Base-by-base conservation (phyloP, 176 grass and related monocot genomes). In the Rhipidocladum racemiflorum region DNA sequence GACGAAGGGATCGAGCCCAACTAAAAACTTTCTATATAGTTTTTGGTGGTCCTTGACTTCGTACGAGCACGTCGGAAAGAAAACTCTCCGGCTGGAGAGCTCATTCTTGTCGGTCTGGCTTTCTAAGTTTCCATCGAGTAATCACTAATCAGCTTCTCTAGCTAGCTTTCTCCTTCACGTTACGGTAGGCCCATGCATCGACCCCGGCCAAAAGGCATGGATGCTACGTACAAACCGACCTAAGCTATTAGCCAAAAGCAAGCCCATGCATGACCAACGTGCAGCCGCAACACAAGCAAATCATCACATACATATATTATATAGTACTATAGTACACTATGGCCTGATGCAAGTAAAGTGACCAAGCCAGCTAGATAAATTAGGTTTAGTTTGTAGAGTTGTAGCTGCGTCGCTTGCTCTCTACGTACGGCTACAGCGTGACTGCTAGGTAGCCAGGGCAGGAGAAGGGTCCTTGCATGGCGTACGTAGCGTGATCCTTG, bases 21-120 rank as follows among this genome's bases (percentile, higher is more conserved):
- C 75, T 29, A 63, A 83, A 62, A 79, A 44, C 69, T 80, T 74
- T 67, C 20, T 67, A 15, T 79, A 64, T 68, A 88, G 54, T 79
- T 54, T 57, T 74, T 13, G 27, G 81, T 84, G 75, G 81, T 84
- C 75, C 74, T 88, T 73, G 46, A 30, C 80, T 57, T 79, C 1
- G 48, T 30, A 73, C 68, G 48, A 39, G n/a, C 81, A 59, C 75
- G 23, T 84, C 62, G 74, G 59, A 83, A 88, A 65, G 74, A 70
- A 64, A 85, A 72, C 20, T 83, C 60, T 28, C 13, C 69, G 18
- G 45, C 69, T 72, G 64, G 87, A 82, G 76, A 73, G 76, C 89
- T 84, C 84, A 84, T 92, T 80, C 90, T 74, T 92, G 87, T 92
- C 87, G 80, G 87, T 79, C 76, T 92, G 70, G 18, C 70, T 84